phyloP scores from a whole-genome alignment of 768 basidiomycete species.

The Cystobasidium tubakii region DNA sequence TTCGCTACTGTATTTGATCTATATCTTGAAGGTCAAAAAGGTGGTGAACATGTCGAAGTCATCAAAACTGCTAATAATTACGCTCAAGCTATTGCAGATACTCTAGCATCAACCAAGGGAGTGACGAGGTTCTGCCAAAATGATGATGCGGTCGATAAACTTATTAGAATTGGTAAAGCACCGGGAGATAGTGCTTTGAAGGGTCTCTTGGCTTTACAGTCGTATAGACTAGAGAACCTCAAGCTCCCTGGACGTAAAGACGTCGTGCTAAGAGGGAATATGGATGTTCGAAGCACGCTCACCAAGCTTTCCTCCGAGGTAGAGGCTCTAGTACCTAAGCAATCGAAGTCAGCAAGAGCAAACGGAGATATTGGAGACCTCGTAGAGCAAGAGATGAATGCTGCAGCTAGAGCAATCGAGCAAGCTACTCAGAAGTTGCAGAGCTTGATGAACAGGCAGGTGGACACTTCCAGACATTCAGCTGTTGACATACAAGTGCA shows the following conservation, averaged over 20 bases:
- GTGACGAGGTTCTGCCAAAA: constrained; percentile 85
- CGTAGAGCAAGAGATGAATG: constrained; percentile 92
- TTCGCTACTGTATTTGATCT: constrained; percentile 92
- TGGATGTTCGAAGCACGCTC: constrained; percentile 73
- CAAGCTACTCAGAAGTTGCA: constrained; percentile 82
- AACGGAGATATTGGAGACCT: constrained; percentile 93
- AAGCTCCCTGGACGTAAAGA: constrained; percentile 67
- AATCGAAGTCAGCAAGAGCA: constrained; percentile 65
- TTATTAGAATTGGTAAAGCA: constrained; percentile 71
- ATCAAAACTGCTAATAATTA: constrained; percentile 97
- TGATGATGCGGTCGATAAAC: constrained; percentile 86
- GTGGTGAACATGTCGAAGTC: constrained; percentile 93
- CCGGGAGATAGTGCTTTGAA: constrained; percentile 83
- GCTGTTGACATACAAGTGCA: constrained; percentile 93
- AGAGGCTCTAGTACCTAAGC: constrained; percentile 78
- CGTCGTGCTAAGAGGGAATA: constrained; percentile 81
- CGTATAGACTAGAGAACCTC: constrained; percentile 81
- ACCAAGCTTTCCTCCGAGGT: constrained; percentile 79
- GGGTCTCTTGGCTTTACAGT: constrained; percentile 92
- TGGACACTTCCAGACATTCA: constrained; percentile 76
- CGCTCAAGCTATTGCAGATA: constrained; percentile 85
- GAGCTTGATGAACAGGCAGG: constrained; percentile 82
- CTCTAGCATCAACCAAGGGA: constrained; percentile 87
- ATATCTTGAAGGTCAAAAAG: constrained; percentile 70
- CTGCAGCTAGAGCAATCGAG: constrained; percentile 88